These are phyloP conservation scores for Diaporthe destruens DNA, from an alignment of 2,329 filamentous ascomycete genomes.

Conservation along the genomic window DNA sequence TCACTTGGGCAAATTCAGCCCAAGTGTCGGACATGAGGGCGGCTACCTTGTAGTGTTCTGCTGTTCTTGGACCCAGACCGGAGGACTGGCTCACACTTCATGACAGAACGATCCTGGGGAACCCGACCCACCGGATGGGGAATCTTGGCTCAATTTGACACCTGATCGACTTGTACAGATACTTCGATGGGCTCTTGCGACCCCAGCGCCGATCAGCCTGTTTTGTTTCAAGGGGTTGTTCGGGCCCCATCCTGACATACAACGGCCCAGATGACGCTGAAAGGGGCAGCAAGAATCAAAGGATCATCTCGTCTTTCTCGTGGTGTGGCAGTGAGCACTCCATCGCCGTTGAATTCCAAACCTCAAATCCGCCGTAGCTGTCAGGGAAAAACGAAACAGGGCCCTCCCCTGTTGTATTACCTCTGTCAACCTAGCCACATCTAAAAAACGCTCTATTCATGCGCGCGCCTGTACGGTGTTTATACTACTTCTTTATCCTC, in stretches of 20 bases:
- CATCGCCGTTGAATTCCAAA: neutral
- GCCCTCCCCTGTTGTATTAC: too few species aligned
- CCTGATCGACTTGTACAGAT: slow-evolving; percentile 14
- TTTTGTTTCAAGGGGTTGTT: slow-evolving; percentile 10
- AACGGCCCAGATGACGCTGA: neutral
- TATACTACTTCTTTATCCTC: too few species aligned
- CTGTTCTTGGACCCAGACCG: neutral
- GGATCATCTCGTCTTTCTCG: too few species aligned
- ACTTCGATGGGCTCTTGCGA: neutral
- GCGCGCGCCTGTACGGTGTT: too few species aligned
- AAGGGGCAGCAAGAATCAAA: neutral
- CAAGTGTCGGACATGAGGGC: neutral
- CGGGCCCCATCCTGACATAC: neutral
- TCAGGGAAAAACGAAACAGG: too few species aligned
- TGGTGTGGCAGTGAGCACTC: too few species aligned
- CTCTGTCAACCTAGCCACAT: too few species aligned
- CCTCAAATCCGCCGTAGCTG: too few species aligned
- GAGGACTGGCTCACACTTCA: neutral
- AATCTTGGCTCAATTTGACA: slow-evolving; percentile 23
- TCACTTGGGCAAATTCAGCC: neutral
- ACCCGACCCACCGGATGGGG: slow-evolving; percentile 8
- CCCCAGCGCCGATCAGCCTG: slow-evolving; percentile 5
- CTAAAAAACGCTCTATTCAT: too few species aligned
- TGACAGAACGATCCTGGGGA: slow-evolving; percentile 14
- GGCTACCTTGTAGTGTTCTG: neutral